These are phyloP conservation scores for Ascosphaera apis DNA, from an alignment of 2,329 filamentous ascomycete species.

Conservation along the genomic window DNA sequence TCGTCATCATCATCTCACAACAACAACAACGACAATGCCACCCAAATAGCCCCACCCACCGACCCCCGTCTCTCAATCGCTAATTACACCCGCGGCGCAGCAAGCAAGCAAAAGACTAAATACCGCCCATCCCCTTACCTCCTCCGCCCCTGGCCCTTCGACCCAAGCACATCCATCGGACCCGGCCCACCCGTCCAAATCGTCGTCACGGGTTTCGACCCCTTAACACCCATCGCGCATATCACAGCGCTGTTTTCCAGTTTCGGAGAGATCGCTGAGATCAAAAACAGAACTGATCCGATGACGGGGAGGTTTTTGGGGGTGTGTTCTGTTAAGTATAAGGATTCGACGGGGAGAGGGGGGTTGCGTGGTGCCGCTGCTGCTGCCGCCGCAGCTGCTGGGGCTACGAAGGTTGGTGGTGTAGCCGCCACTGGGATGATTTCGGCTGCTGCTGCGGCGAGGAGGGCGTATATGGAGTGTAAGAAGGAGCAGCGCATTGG, in stretches of 20 bases:
- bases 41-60: slow-evolving; percentile 37
- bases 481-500: slow-evolving; percentile 66
- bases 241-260: slow-evolving; percentile 53
- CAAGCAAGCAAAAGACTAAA: slow-evolving; percentile 45
- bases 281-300: slow-evolving; percentile 87
- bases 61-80: slow-evolving; percentile 59
- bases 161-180: slow-evolving; percentile 61
- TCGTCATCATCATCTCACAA: no score
- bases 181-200: slow-evolving; percentile 77
- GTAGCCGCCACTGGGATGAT: no score
- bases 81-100: slow-evolving; percentile 38
- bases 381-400: no score
- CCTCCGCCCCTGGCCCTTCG: slow-evolving; percentile 59
- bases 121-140: slow-evolving; percentile 54
- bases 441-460: slow-evolving; percentile 58
- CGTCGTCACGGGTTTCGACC: slow-evolving; percentile 90
- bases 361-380: slow-evolving; percentile 9
- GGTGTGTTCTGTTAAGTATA: slow-evolving; percentile 77
- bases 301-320: slow-evolving; percentile 85
- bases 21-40: slow-evolving; percentile 66
- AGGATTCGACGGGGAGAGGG: slow-evolving; percentile 40
- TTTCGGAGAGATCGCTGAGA: slow-evolving; percentile 71
- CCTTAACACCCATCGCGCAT: slow-evolving; percentile 57
- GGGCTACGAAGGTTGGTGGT: no score
- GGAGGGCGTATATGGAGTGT: slow-evolving; percentile 46